phyloP scores from a whole-genome alignment of 495 filamentous ascomycete species.

The Aspergillus sclerotiicarbonarius region DNA sequence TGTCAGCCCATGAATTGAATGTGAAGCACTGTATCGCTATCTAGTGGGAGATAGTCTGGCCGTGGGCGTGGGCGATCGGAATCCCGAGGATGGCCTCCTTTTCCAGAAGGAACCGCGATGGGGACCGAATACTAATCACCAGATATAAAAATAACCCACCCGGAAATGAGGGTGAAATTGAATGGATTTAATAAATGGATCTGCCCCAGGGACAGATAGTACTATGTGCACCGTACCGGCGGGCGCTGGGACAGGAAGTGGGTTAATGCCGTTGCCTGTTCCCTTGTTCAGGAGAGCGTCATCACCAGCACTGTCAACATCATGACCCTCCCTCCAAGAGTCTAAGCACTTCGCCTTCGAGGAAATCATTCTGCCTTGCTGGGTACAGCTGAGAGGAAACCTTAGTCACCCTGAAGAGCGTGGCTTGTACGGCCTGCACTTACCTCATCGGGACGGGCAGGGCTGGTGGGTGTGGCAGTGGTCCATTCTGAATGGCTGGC shows the following conservation, averaged over 20 bases:
- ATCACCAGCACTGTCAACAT: neutral
- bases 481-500: neutral
- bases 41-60: neutral
- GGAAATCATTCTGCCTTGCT: neutral
- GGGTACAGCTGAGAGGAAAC: neutral
- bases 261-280: constrained; percentile 8
- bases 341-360: neutral
- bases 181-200: constrained; percentile 1
- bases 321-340: no score
- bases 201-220: neutral
- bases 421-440: neutral
- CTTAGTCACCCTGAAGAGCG: neutral
- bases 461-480: constrained; percentile 14
- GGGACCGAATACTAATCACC: neutral
- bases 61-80: neutral
- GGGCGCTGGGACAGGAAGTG: neutral
- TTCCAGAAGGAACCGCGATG: neutral
- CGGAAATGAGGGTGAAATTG: neutral
- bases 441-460: neutral
- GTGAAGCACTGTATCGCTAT: neutral
- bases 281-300: constrained; percentile 1
- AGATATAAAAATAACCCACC: neutral
- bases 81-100: neutral
- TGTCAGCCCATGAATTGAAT: constrained; percentile 4
- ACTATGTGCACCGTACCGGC: no score